These are phyloP conservation scores for Clavariopsis aquatica DNA, from an alignment of 495 filamentous ascomycete genomes.

Conservation along the genomic window DNA sequence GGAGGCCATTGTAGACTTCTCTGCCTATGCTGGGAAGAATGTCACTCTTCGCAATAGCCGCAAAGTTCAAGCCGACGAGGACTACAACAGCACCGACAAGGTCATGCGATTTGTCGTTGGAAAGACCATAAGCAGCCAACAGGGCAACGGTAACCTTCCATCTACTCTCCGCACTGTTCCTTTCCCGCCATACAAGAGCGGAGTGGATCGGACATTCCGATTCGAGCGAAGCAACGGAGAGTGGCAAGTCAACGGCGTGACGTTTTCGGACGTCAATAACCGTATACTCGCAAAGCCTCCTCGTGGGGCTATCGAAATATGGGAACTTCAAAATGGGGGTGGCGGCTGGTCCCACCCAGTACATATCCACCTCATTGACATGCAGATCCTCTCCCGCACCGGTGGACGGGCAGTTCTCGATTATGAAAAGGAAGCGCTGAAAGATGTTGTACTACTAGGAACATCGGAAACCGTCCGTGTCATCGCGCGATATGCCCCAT, in stretches of 20 bases:
- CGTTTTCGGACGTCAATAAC: slow-evolving; percentile 52
- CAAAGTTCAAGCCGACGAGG: slow-evolving; percentile 48
- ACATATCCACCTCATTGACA: slow-evolving; percentile 62
- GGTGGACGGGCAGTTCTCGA: slow-evolving; percentile 45
- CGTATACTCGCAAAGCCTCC: slow-evolving; percentile 54
- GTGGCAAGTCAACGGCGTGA: slow-evolving; percentile 56
- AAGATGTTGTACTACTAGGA: slow-evolving; percentile 56
- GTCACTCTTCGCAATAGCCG: slow-evolving; percentile 51
- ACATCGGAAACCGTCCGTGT: slow-evolving; percentile 53
- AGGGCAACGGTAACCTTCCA: slow-evolving; percentile 44
- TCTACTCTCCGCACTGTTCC: slow-evolving; percentile 40
- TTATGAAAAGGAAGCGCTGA: slow-evolving; percentile 55
- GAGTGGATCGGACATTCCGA: slow-evolving; percentile 50
- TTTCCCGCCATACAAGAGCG: slow-evolving; percentile 42
- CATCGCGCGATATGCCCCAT: slow-evolving; percentile 54
- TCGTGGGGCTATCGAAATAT: slow-evolving; percentile 53
- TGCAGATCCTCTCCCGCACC: slow-evolving; percentile 52
- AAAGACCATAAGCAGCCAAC: slow-evolving; percentile 42
- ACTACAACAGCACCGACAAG: slow-evolving; percentile 53
- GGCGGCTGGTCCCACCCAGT: slow-evolving; percentile 57
- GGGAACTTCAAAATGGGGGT: slow-evolving; percentile 48
- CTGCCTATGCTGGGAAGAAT: slow-evolving; percentile 50
- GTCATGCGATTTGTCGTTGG: slow-evolving; percentile 58
- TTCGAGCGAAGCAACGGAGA: slow-evolving; percentile 50
- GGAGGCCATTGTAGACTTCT: slow-evolving; percentile 58